Base-by-base conservation (phyloP, 164 flowering plant species). In the Houttuynia cordata region DNA sequence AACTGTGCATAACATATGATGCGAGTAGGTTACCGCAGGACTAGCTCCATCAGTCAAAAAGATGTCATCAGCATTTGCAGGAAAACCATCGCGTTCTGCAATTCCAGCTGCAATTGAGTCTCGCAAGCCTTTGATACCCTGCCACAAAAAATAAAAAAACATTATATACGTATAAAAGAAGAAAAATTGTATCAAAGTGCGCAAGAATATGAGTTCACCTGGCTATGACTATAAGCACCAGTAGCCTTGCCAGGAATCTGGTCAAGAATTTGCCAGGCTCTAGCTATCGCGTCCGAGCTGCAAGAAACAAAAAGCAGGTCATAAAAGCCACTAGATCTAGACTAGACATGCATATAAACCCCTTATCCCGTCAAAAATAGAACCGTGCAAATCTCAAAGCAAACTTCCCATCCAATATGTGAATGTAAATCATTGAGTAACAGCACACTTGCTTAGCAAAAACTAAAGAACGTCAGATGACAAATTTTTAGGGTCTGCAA, bases 41-140 rank as follows among this genome's bases (percentile, higher is more conserved):
- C 96, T 94, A 59, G 99, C 97, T 69, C 99, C 99, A 80, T 94
- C 99, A 18, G 96, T 88, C 76, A 94, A 77, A 79, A 94, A 94
- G 58, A 94, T 78, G 68, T 91, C 99, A 81, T 88, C 81, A 13
- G 97, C 81, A 73, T 94, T 75, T 55, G 88, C 80, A 67, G 97
- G 90, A 72, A 77, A 94, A 40, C 96, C 93, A 78, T 94, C 99
- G 67, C 99, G 93, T 42, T 84, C 91, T 71, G 83, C 86, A 75
- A 94, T 91, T 64, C 97, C 99, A 73, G 89, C 85, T 66, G 96
- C 97, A 71, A 94, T 84, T 21, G 89, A 55, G 61, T 91, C 97
- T 70, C 99, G 95, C 47, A 94, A 71, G 54, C 97, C 96, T 79
- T 85, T 85, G 72, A 94, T 70, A 60, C 99, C 99, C 99, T 93